These are phyloP conservation scores for Kluyveromyces sp. DNA, from an alignment of 1,139 yeast genomes.

Conservation along the genomic window DNA sequence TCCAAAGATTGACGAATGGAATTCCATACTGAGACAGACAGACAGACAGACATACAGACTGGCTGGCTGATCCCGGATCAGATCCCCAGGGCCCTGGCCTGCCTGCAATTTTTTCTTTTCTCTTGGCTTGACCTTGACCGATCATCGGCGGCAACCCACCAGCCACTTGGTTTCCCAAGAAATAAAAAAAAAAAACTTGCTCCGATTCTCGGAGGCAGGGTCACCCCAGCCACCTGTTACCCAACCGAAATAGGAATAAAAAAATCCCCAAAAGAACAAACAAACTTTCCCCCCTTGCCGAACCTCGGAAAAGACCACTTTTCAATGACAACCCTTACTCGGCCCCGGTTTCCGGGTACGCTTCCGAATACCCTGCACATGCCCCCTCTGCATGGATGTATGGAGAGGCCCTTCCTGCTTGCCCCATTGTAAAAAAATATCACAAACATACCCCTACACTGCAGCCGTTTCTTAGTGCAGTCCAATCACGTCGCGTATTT, in stretches of 20 bases:
- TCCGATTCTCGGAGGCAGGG: not conserved
- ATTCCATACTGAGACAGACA: slow-evolving; percentile 59
- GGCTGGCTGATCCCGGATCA: no score
- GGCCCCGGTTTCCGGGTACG: not conserved
- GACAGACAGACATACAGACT: no score
- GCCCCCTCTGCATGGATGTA: not conserved
- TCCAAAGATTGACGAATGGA: slow-evolving; percentile 92
- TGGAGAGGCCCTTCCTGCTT: no score
- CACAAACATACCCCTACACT: no score
- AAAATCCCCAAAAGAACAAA: not conserved
- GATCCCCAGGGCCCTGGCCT: no score
- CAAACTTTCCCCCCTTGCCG: not conserved
- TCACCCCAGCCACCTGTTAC: not conserved
- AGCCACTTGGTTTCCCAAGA: no score
- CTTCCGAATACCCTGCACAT: not conserved
- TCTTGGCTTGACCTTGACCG: no score
- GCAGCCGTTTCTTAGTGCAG: no score
- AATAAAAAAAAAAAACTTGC: no score
- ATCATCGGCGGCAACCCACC: no score
- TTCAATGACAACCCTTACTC: not conserved
- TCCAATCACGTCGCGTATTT: not conserved
- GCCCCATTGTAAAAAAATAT: no score
- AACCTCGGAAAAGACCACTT: not conserved
- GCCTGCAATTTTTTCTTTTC: not conserved
- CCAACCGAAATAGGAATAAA: not conserved